Conservation (phyloP, 1,284 basidiomycete species). For the Inonotus obliquus region DNA sequence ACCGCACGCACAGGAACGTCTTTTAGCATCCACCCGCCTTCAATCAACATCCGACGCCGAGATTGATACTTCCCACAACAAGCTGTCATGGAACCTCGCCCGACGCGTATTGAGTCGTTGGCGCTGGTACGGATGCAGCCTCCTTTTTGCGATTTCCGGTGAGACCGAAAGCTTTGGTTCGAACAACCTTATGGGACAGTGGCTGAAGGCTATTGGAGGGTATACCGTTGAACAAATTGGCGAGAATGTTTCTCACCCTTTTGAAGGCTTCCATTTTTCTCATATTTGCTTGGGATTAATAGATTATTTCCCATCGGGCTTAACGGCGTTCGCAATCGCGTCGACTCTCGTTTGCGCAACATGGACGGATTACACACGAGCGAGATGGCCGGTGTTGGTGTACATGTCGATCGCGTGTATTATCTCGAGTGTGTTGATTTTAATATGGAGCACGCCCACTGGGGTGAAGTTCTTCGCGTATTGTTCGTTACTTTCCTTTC, state of each 20-base stretch:
- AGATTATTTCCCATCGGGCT: slow-evolving; percentile 65
- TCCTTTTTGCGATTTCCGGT: slow-evolving; percentile 58
- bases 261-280: not conserved
- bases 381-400: slow-evolving; percentile 61
- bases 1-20: slow-evolving; percentile 41
- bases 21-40: slow-evolving; percentile 47
- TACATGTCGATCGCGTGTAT: slow-evolving; percentile 56
- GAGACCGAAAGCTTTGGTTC: slow-evolving; percentile 69
- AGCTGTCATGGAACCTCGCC: slow-evolving; percentile 45
- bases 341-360: slow-evolving; percentile 59
- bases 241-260: slow-evolving; percentile 22
- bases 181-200: slow-evolving; percentile 75
- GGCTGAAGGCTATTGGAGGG: slow-evolving; percentile 58
- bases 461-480: slow-evolving; percentile 66
- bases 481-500: slow-evolving; percentile 34
- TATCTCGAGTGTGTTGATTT: slow-evolving; percentile 50
- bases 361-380: slow-evolving; percentile 53
- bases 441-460: slow-evolving; percentile 51
- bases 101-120: slow-evolving; percentile 56
- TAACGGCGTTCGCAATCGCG: slow-evolving; percentile 58
- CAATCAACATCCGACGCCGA: slow-evolving; percentile 33
- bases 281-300: not conserved
- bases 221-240: slow-evolving; percentile 60
- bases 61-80: slow-evolving; percentile 23
- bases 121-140: slow-evolving; percentile 66